Base-by-base conservation (phyloP, 768 basidiomycete genomes). In the Punctularia strigosozonata region DNA sequence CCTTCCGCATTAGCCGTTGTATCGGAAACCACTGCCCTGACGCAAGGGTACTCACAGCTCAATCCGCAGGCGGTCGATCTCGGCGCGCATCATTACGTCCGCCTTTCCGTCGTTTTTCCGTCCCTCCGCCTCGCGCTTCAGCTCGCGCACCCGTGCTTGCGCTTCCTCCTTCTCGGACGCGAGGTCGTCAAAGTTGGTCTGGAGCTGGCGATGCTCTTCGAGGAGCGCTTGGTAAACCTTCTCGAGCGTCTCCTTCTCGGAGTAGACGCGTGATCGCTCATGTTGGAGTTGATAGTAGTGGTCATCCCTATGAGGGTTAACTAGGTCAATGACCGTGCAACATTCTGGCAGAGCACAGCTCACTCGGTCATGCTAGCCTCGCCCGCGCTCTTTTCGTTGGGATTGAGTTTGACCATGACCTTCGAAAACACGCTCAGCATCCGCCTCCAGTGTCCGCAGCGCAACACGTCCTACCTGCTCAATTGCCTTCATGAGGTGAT, bases 401-500 rank as follows among this genome's bases (percentile, higher is more conserved):
- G 2, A 64, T 67, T 66, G 46, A 85, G 78, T 53, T 79, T 85
- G 14, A 68, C 66, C 81, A 88, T 89, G 36, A 85, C 73, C 85
- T 88, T 47, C 4, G 18, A 39, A 17, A 15, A 24, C 38, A 10
- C 19, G 33, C 20, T 19, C 12, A 10, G 8, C 10, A 8, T 12
- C n/a, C n/a, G n/a, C 33, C n/a, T 14, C 22, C 14, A 10, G 26
- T 25, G 13, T n/a, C 32, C 15, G 43, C 39, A 21, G 23, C 30
- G 13, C 25, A 36, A 30, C 14, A 1, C 10, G 25, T 56, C 71
- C 38, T 42, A 87, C 90, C 69, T 87, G 83, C 58, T 95, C 91
- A 43, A 95, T 94, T 28, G 87, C 84, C 58, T 74, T 81, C 92
- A 95, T 97, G 38, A 95, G 63, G 51, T 77, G 69, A 54, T 89